These are phyloP conservation scores for Mycena chlorophos DNA, from an alignment of 768 basidiomycete species.

Conservation along the genomic window DNA sequence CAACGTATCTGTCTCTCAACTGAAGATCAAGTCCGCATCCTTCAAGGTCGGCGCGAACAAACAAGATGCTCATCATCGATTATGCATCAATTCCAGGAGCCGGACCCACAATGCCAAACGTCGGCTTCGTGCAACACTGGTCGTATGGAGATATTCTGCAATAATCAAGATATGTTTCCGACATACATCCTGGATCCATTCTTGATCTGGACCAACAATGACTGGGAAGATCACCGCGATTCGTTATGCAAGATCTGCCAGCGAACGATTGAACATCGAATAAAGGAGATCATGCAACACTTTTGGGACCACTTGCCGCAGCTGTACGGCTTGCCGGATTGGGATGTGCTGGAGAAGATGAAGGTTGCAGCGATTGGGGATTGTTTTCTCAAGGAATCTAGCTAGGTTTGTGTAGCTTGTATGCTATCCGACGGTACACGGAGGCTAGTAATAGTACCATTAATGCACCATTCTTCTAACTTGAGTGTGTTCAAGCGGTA, in stretches of 20 bases:
- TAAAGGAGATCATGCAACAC: not conserved
- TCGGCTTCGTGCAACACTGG: not conserved
- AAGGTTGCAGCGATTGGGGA: not conserved
- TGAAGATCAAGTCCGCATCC: not conserved
- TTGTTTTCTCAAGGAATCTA: too few species aligned
- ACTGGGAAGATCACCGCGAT: not conserved
- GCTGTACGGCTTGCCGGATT: not conserved
- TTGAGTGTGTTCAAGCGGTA: too few species aligned
- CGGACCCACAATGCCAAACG: not conserved
- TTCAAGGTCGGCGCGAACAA: not conserved
- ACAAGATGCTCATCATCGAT: not conserved
- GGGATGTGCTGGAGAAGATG: not conserved
- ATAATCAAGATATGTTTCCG: not conserved
- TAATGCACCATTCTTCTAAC: too few species aligned
- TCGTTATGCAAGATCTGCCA: not conserved
- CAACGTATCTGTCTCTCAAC: not conserved
- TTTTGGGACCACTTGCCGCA: not conserved
- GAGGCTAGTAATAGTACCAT: too few species aligned
- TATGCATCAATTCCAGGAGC: not conserved
- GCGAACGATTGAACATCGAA: not conserved
- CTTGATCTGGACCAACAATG: not conserved
- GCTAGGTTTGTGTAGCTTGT: too few species aligned
- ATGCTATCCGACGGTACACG: too few species aligned
- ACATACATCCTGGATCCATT: not conserved
- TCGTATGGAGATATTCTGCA: not conserved